Base-by-base conservation (phyloP, 139 green algal species). In the Chlamydomonas incerta region DNA sequence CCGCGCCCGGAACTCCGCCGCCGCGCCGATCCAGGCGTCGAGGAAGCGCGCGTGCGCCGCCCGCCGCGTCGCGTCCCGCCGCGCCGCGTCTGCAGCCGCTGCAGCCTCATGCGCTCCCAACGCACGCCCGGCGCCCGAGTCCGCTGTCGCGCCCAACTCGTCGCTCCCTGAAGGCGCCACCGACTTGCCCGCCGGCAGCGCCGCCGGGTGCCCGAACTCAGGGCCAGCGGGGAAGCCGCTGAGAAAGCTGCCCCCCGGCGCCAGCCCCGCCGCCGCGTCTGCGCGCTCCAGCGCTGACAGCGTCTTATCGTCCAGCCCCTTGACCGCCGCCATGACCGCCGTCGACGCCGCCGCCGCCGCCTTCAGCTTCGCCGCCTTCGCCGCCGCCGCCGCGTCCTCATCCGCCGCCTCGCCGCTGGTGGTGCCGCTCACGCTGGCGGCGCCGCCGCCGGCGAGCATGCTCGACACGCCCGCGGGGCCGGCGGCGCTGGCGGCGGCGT, bases 201-300 rank as follows among this genome's bases (percentile, higher is more conserved):
- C 18, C 41, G 63, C n/a, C 24, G 63, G 26, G 21, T 50, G 41
- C 41, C 41, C 41, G 8, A 50, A 50, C 41, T 50, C 41, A 8
- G 41, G 41, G 6, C 6, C 41, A 8, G 41, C 41, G 8, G 41
- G 41, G 41, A 50, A 50, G 41, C 41, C 41, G 41, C 41, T 50
- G 41, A 50, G 41, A 8, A 50, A 50, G 63, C 63, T 37, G 63
- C 26, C 10, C 8, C n/a, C n/a, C 14, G 33, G 13, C 63, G 37
- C 50, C 18, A 74, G 63, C 10, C 77, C 77, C 29, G 77, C 77
- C n/a, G 77, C 63, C 0, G 72, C 62, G 14, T 75, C 63, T 0
- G 63, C 66, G 3, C 58, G 52, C 23, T 74, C 60, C 71, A 88
- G 72, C 23, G 60, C 66, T 5, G 74, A 31, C 31, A 80, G 33